Conservation (phyloP, 805 yeast species). For the Pichia ethanolica region DNA sequence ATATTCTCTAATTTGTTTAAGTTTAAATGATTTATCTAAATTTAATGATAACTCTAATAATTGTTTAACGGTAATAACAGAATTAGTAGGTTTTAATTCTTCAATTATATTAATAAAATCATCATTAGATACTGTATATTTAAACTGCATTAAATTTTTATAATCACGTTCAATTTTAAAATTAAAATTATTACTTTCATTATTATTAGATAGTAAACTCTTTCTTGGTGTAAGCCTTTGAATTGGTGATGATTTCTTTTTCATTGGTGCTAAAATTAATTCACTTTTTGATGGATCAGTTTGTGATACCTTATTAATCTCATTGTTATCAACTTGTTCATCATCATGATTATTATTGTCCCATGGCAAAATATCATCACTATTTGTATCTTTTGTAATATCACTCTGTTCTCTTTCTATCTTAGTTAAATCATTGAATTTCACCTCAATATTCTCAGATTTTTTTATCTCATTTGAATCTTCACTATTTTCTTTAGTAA, state of each 20-base stretch:
- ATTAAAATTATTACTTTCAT: background rate
- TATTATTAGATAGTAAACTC: background rate
- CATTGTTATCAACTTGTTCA: too few relatives aligned
- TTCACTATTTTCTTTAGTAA: too few relatives aligned
- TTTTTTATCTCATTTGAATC: too few relatives aligned
- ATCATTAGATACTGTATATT: constrained; percentile 17
- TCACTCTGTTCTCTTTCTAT: too few relatives aligned
- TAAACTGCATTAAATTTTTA: constrained; percentile 25
- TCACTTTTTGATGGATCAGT: constrained; percentile 13
- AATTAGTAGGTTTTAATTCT: constrained; percentile 20
- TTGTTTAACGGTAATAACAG: constrained; percentile 16
- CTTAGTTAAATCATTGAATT: too few relatives aligned
- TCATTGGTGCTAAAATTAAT: constrained; percentile 22
- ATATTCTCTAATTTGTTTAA: constrained; percentile 20
- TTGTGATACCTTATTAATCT: background rate
- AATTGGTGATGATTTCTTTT: constrained; percentile 17
- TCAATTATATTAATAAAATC: constrained; percentile 23
- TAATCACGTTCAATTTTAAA: constrained; percentile 21
- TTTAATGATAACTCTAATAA: constrained; percentile 14
- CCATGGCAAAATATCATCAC: constrained; percentile 1
- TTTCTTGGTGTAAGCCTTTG: constrained; percentile 11
- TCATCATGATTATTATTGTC: background rate
- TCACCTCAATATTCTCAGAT: too few relatives aligned
- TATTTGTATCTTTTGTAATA: too few relatives aligned
- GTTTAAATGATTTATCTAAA: constrained; percentile 14